These are phyloP conservation scores for Apiospora aurea DNA, from an alignment of 2,329 filamentous ascomycete species.

Conservation along the genomic window DNA sequence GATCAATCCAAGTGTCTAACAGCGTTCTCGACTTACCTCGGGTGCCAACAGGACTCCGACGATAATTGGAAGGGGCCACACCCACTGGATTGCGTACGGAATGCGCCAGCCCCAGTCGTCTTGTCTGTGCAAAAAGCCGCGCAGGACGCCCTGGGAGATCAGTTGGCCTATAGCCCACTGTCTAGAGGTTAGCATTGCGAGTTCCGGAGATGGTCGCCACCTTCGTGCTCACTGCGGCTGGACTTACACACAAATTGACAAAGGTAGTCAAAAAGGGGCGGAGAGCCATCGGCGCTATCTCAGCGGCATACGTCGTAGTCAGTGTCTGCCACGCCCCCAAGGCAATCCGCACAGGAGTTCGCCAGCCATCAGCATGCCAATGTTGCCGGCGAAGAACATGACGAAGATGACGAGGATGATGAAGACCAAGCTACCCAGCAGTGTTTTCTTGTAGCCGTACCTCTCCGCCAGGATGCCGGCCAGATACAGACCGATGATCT, in stretches of 20 bases:
- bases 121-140: slow-evolving; percentile 39
- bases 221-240: not conserved
- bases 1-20: not conserved
- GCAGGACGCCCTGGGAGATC: slow-evolving; percentile 45
- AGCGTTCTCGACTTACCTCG: slow-evolving; percentile 30
- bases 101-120: slow-evolving; percentile 47
- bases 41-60: slow-evolving; percentile 26
- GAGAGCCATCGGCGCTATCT: slow-evolving; percentile 46
- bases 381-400: slow-evolving; percentile 43
- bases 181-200: not conserved
- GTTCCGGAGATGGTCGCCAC: not conserved
- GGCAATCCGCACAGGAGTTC: slow-evolving; percentile 47
- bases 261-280: slow-evolving; percentile 47
- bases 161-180: slow-evolving; percentile 49
- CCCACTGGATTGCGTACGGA: slow-evolving; percentile 50
- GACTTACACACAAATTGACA: slow-evolving; percentile 52
- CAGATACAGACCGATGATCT: slow-evolving; percentile 49
- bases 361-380: slow-evolving; percentile 41
- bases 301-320: slow-evolving; percentile 47
- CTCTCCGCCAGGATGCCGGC: slow-evolving; percentile 48
- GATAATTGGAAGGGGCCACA: slow-evolving; percentile 41
- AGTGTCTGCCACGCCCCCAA: slow-evolving; percentile 45
- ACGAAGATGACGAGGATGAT: slow-evolving; percentile 46
- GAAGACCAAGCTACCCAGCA: slow-evolving; percentile 43
- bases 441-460: slow-evolving; percentile 44